Conservation (phyloP, 345 rosid genomes). For the Eucalyptus pauciflora region DNA sequence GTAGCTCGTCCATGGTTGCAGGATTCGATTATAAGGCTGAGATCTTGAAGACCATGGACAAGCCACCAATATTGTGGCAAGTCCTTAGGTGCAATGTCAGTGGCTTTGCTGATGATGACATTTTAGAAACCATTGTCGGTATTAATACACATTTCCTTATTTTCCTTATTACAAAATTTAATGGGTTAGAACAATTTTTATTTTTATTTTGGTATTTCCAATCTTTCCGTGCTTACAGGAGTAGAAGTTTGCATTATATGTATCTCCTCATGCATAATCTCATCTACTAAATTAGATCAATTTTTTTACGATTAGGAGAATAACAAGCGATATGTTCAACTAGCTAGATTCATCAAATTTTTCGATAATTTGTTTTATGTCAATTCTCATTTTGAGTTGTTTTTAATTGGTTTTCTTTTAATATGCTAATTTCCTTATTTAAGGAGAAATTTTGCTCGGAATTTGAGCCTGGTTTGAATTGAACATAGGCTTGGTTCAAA, state of each 20-base stretch:
- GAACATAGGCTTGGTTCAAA: too few relatives aligned
- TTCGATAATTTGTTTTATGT: background rate
- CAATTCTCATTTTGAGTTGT: background rate
- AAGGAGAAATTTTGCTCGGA: background rate
- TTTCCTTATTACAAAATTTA: background rate
- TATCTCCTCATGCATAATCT: background rate
- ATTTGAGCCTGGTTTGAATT: background rate
- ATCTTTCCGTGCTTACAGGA: background rate
- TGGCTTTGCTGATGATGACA: too few relatives aligned
- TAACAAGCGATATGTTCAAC: background rate
- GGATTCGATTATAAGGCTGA: background rate
- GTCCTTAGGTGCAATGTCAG: too few relatives aligned
- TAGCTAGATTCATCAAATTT: background rate
- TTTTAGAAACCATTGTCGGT: background rate
- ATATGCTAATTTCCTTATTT: background rate
- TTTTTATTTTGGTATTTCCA: background rate
- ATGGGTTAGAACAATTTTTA: too few relatives aligned
- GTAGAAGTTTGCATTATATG: accelerated
- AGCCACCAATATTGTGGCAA: too few relatives aligned
- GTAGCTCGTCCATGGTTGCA: background rate
- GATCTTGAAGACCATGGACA: background rate
- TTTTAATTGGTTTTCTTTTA: background rate
- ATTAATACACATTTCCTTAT: background rate
- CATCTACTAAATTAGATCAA: background rate
- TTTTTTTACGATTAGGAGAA: background rate